Evolutionary conservation across 2,329 filamentous ascomycete genomes (phyloP), one percentile per base, ranked within the genome.

Genomic region (Ilyonectria mors-panacis): DNA sequence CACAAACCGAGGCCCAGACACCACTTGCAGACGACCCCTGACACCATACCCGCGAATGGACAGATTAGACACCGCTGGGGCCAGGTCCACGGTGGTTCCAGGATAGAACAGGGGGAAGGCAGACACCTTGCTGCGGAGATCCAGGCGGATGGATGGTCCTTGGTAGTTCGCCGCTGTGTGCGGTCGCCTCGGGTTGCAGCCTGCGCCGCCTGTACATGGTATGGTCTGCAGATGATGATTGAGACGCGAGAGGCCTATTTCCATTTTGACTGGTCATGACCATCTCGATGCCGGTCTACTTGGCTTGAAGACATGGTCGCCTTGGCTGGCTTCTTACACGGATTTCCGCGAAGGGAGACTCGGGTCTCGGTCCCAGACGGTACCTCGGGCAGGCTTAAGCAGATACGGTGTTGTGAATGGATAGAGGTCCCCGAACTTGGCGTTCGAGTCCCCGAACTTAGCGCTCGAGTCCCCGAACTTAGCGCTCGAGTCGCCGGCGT

Each of bases 131-230:
- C 50, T 33, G 13, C 28, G n/a, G 28, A 53, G n/a, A 35, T 12
- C 30, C 23, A 53, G 28, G 50, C 30, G 50, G 44, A 45, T 45
- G 44, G 19, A n/a, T n/a, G 39, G 39, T 8, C 39, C 15, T 42
- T 42, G 39, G 21, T 39, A 23, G 35, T 56, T 56, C 35, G 53
- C 53, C 23, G 33, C 21, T 35, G 13, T 13, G n/a, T 26, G 26
- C 26, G 6, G 19, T 39, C 15, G 54, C 54, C 54, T 57, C 13
- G 54, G 23, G 23, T 13, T 45, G 54, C 35, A 57, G 54, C 54
- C 37, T 57, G 44, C 21, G 15, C 12, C 47, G 15, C 12, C 47
- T 33, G 15, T 51, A 21, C 21, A 23, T 44, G 35, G 35, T 28
- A 56, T 42, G 23, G 53, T 19, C 37, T 42, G 15, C 53, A 56